phyloP scores from a whole-genome alignment of 148 eudicot species.

The Cornus suecica region DNA sequence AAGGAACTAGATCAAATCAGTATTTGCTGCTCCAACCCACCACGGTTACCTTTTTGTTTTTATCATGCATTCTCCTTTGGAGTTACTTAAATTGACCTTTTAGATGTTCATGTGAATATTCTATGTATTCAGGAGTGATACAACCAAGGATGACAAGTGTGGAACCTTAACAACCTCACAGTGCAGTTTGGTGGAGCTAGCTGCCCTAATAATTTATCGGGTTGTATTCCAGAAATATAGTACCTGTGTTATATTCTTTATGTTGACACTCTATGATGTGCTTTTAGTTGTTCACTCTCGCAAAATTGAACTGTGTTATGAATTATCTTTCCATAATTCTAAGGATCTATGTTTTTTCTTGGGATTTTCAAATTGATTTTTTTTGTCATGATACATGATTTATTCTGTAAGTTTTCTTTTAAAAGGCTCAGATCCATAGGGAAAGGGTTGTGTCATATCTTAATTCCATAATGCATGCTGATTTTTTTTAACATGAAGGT shows the following conservation, averaged over 20 bases:
- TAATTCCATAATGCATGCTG: not conserved
- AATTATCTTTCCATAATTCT: not conserved
- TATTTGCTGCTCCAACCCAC: conserved; percentile 30
- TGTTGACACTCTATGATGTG: not conserved
- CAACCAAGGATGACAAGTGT: conserved; percentile 62
- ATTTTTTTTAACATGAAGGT: not conserved
- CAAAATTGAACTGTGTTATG: not conserved
- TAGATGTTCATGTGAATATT: conserved; percentile 1
- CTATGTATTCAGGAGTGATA: conserved; percentile 51
- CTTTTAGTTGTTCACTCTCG: not conserved
- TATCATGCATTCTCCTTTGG: not conserved
- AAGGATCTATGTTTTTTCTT: not conserved
- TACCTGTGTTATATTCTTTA: not conserved
- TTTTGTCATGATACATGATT: not conserved
- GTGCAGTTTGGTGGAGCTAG: conserved; percentile 66
- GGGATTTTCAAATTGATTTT: not conserved
- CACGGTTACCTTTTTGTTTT: conserved; percentile 42
- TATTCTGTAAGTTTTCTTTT: not conserved
- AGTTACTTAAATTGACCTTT: not conserved
- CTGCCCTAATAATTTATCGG: conserved; percentile 84
- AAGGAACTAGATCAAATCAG: conserved; percentile 83
- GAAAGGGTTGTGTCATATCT: not conserved
- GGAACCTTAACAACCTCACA: conserved; percentile 68
- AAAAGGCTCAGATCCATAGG: not conserved
- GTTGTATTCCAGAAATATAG: conserved; percentile 30